A percentile compares a stretch with the other conserved stretches of the same genome.
These are phyloP conservation scores for Trametes sanguinea DNA, from an alignment of 768 basidiomycete genomes.

Conservation along the genomic window DNA sequence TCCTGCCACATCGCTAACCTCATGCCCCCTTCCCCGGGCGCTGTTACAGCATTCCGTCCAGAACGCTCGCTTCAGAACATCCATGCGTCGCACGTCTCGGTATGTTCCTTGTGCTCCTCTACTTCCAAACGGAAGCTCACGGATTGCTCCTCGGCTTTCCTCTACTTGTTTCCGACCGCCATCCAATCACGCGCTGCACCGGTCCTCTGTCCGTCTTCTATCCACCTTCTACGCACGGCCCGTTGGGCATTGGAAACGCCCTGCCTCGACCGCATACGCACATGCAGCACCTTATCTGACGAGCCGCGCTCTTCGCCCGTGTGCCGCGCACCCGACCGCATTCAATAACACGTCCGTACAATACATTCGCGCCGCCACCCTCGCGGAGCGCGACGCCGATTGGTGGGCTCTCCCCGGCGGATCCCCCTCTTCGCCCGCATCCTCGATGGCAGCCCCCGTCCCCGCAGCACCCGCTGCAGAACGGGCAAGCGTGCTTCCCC, in stretches of 20 bases:
- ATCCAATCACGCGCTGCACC: slow-evolving; percentile 2
- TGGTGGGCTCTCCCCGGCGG: slow-evolving; percentile 33
- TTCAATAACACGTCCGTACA: slow-evolving; percentile 72
- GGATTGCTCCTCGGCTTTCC: background rate
- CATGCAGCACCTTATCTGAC: slow-evolving; percentile 51
- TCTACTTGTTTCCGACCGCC: background rate
- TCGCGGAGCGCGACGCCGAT: slow-evolving; percentile 26
- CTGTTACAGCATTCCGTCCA: slow-evolving; percentile 49
- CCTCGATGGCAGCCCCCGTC: background rate
- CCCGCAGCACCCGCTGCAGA: background rate
- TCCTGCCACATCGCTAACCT: slow-evolving; percentile 13
- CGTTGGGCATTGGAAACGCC: background rate
- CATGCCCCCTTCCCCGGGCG: background rate
- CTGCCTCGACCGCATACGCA: background rate
- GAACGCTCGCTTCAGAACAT: slow-evolving; percentile 49
- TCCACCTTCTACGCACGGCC: background rate
- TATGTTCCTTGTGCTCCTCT: slow-evolving; percentile 36
- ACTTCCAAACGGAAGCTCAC: slow-evolving; percentile 16
- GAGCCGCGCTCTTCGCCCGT: slow-evolving; percentile 50
- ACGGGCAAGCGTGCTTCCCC: background rate
- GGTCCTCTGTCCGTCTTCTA: background rate
- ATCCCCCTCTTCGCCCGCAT: background rate
- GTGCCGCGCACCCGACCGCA: slow-evolving; percentile 54
- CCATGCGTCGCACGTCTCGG: slow-evolving; percentile 59
- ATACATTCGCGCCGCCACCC: slow-evolving; percentile 36